phyloP scores from a whole-genome alignment of 2,329 filamentous ascomycete species.

The Colletotrichum agaves region DNA sequence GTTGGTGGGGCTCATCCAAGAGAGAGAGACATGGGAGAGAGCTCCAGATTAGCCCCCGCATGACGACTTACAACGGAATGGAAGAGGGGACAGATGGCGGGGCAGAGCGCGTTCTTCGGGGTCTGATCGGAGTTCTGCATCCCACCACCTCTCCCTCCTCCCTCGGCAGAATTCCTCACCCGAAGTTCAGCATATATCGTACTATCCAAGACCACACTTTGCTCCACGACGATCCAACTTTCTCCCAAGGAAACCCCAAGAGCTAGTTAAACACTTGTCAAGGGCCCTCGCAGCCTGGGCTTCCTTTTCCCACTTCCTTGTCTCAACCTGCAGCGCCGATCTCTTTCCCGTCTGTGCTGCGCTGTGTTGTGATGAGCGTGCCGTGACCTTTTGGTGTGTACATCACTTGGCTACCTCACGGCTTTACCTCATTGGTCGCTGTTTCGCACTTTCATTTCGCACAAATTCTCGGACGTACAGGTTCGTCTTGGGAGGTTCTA shows the following conservation, averaged over 20 bases:
- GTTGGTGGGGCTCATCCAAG: neutral
- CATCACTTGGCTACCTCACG: neutral
- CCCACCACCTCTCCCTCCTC: neutral
- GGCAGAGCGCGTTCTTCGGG: slow-evolving; percentile 5
- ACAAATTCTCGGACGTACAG: slow-evolving; percentile 21
- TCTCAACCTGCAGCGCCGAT: slow-evolving; percentile 2
- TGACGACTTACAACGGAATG: slow-evolving; percentile 14
- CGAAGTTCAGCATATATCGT: neutral
- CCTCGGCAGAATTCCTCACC: neutral
- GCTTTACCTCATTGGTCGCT: slow-evolving; percentile 19
- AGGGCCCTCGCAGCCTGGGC: neutral
- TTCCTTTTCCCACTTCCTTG: slow-evolving; percentile 3
- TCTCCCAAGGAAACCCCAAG: slow-evolving; percentile 13
- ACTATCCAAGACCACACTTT: neutral
- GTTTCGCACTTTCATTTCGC: slow-evolving; percentile 5
- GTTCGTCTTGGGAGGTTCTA: neutral
- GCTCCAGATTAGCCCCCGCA: slow-evolving; percentile 19
- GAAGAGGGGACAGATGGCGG: slow-evolving; percentile 15
- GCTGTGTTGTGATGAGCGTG: no score
- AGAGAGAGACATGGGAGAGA: no score
- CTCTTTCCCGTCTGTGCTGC: neutral
- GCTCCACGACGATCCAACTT: slow-evolving; percentile 19
- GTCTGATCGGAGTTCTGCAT: slow-evolving; percentile 8
- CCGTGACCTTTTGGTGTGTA: neutral
- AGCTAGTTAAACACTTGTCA: neutral